Conservation (phyloP, 192 early-diverging fungal genomes). For the Backusella macrospora region DNA sequence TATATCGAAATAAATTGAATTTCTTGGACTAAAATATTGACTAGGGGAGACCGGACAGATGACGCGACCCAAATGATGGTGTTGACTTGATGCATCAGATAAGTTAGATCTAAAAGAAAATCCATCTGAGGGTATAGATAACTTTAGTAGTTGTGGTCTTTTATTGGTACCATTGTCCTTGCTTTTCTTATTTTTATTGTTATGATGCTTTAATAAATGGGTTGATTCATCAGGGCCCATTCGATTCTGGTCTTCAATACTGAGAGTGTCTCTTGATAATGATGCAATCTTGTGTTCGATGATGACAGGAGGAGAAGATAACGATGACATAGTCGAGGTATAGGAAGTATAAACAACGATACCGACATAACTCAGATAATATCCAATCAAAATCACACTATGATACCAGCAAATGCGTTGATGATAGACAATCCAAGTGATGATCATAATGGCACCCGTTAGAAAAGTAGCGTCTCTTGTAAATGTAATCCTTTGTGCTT, state of each 20-base stretch:
- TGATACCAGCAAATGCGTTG: constrained; percentile 54
- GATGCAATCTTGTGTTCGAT: background rate
- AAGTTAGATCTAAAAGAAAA: background rate
- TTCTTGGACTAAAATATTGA: background rate
- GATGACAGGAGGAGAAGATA: background rate
- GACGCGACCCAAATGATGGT: constrained; percentile 12
- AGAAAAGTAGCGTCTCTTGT: constrained; percentile 80
- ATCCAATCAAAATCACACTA: constrained; percentile 53
- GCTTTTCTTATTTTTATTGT: no score
- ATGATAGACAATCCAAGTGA: constrained; percentile 54
- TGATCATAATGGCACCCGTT: constrained; percentile 53
- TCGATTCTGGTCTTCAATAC: background rate
- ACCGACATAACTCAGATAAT: constrained; percentile 61
- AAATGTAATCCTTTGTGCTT: constrained; percentile 64
- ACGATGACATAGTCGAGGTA: background rate
- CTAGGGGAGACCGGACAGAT: constrained; percentile 29
- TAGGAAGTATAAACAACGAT: constrained; percentile 29
- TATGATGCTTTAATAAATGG: background rate
- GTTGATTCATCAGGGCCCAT: background rate
- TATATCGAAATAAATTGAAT: background rate
- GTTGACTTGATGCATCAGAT: background rate
- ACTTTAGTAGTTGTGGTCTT: background rate
- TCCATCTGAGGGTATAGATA: constrained; percentile 4
- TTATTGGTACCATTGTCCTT: background rate
- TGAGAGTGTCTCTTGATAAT: background rate